Evolutionary conservation across 352 stramenopile genomes (phyloP), one percentile per base, ranked within the genome.

Genomic region (Thalassiosira mediterranea): DNA sequence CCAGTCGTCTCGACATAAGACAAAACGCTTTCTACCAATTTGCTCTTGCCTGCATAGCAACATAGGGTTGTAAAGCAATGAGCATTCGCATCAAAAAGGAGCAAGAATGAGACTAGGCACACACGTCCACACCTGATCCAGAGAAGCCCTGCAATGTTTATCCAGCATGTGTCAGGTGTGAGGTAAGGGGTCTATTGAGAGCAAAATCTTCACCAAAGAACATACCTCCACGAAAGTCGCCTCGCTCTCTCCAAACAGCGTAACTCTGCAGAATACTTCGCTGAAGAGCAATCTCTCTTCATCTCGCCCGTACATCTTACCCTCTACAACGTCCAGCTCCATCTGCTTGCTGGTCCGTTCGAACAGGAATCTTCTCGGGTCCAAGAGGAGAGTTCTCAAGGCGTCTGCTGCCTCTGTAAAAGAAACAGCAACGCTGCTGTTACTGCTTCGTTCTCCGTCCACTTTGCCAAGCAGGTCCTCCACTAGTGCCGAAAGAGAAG

Each of bases 351-450:
- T 23, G 19, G 2, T 32, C n/a, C n/a, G n/a, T n/a, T n/a, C n/a
- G 23, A 81, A 81, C 2, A 81, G 34, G 31, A 81, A 81, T 34
- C 64, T 44, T 7, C 25, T 26, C 23, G 73, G 73, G 13, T 77
- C 37, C 15, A 37, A 17, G n/a, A 77, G 38, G 40, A 82, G 49
- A 0, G 74, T 28, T 25, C 67, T 59, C 8, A 82, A 51, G 56
- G 73, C 73, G 19, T 66, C n/a, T 38, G 25, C 47, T 37, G 34
- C 32, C 26, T 49, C 54, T 40, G 69, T 28, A 1, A 76, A 19
- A 34, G 51, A 72, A n/a, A n/a, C n/a, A n/a, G n/a, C n/a, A n/a
- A n/a, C n/a, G n/a, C n/a, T n/a, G n/a, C n/a, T n/a, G n/a, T n/a
- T n/a, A n/a, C n/a, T n/a, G n/a, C n/a, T n/a, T n/a, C n/a, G n/a